Conservation (phyloP, 345 rosid genomes). For the Noccaea bulbosa region DNA sequence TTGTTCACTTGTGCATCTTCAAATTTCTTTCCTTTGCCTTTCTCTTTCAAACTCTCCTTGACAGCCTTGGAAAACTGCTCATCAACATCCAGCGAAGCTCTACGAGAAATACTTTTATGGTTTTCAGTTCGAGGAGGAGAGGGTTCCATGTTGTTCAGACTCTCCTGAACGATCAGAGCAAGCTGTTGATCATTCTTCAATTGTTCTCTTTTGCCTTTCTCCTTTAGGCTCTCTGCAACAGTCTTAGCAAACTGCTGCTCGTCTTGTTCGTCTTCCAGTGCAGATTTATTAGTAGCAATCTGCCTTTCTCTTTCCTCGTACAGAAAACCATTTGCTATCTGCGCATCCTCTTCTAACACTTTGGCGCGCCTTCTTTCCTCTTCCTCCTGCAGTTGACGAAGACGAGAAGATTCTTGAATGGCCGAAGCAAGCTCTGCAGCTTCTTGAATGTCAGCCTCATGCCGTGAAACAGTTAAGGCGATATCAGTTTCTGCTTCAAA, state of each 20-base stretch:
- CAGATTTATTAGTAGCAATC: neutral
- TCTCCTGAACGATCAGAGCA: conserved; percentile 72
- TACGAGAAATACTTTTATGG: neutral
- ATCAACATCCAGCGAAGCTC: conserved; percentile 2
- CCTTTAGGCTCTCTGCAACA: conserved; percentile 36
- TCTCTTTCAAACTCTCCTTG: conserved; percentile 39
- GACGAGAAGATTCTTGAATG: conserved; percentile 21
- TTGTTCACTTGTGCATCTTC: conserved; percentile 60
- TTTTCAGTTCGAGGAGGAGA: conserved; percentile 50
- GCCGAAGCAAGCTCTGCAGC: conserved; percentile 13
- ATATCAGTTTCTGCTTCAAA: neutral
- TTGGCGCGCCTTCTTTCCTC: conserved; percentile 10
- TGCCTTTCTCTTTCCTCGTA: conserved; percentile 25
- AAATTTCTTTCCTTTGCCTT: conserved; percentile 27
- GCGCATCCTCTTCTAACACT: conserved; percentile 19
- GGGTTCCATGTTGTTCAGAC: conserved; percentile 44
- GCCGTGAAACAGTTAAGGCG: neutral
- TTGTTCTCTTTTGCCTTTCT: conserved; percentile 51
- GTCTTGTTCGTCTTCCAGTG: conserved; percentile 22
- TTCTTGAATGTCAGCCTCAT: conserved; percentile 18
- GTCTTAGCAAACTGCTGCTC: conserved; percentile 28
- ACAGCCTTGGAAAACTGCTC: conserved; percentile 27
- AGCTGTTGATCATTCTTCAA: conserved; percentile 71
- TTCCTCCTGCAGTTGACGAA: conserved; percentile 5
- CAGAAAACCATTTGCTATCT: conserved; percentile 9